Conservation (phyloP, 73 alveolate genomes). For the Tetrahymena elliotti region DNA sequence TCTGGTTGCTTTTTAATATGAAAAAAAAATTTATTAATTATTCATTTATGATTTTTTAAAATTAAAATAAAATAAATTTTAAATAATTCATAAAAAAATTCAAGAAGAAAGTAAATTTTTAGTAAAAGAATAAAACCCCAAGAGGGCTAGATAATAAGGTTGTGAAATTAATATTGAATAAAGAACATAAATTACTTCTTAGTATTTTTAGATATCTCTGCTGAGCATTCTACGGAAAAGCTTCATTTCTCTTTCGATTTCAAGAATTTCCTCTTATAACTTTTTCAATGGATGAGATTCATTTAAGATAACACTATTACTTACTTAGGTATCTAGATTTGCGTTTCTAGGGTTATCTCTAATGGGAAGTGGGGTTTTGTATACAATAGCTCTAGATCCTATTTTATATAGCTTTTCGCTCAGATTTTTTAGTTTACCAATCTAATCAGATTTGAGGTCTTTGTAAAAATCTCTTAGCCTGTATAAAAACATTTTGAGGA, state of each 20-base stretch:
- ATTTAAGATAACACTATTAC: not conserved
- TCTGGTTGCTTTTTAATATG: not conserved
- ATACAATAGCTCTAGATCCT: not conserved
- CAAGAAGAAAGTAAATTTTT: too few relatives aligned
- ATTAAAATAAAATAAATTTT: too few relatives aligned
- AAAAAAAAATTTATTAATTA: too few relatives aligned
- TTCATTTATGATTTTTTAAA: too few relatives aligned
- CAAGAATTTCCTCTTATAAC: not conserved
- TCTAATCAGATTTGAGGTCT: not conserved
- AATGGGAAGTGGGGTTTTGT: not conserved
- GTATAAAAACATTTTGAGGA: not conserved
- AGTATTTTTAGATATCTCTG: not conserved
- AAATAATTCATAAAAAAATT: too few relatives aligned
- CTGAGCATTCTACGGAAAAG: not conserved
- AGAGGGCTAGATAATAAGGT: too few relatives aligned
- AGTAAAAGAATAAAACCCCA: too few relatives aligned
- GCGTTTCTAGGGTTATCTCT: not conserved
- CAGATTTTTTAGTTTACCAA: not conserved
- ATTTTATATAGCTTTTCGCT: not conserved
- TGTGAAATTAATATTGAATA: too few relatives aligned
- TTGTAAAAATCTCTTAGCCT: not conserved
- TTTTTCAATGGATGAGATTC: not conserved
- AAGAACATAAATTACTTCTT: not conserved
- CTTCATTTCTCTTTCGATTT: not conserved
- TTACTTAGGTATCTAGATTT: not conserved